Percentiles rank a stretch among this genome's conserved stretches.
phyloP scores from a whole-genome alignment of 2,329 filamentous ascomycete genomes.

The Xylariomycetidae sp. region DNA sequence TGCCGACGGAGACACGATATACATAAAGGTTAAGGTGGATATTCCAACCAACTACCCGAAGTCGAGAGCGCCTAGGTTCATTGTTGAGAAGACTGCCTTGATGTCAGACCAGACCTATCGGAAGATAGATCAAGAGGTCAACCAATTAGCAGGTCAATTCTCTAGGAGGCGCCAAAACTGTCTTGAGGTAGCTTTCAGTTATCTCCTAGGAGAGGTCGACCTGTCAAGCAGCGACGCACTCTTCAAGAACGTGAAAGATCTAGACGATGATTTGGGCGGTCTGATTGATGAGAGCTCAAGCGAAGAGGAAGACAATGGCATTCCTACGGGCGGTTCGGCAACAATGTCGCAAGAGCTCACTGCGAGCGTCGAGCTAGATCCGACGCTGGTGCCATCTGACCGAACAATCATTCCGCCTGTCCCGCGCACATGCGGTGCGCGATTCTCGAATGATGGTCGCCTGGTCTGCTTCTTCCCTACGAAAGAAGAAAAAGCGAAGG shows the following conservation, averaged over 20 bases:
- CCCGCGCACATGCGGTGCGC: slow-evolving; percentile 55
- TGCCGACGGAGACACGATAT: slow-evolving; percentile 49
- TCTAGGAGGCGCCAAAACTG: slow-evolving; percentile 56
- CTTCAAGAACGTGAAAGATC: slow-evolving; percentile 61
- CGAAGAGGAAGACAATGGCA: slow-evolving; percentile 66
- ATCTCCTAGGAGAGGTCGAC: slow-evolving; percentile 59
- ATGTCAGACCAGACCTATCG: slow-evolving; percentile 53
- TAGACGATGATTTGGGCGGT: slow-evolving; percentile 52
- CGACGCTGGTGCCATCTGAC: slow-evolving; percentile 46
- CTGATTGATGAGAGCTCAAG: slow-evolving; percentile 76
- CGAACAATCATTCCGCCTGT: slow-evolving; percentile 51
- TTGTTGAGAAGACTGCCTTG: slow-evolving; percentile 57
- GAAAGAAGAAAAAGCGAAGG: slow-evolving; percentile 56
- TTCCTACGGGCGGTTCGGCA: slow-evolving; percentile 47
- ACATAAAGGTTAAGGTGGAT: slow-evolving; percentile 57
- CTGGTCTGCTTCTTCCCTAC: slow-evolving; percentile 66
- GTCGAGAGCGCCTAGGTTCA: slow-evolving; percentile 52
- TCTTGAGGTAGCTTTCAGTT: slow-evolving; percentile 57
- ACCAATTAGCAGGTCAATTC: slow-evolving; percentile 52
- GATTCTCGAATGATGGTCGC: slow-evolving; percentile 58
- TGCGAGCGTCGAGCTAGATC: slow-evolving; percentile 49
- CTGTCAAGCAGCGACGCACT: slow-evolving; percentile 56
- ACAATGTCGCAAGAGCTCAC: slow-evolving; percentile 60
- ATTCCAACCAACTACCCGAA: slow-evolving; percentile 58
- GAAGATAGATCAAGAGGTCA: slow-evolving; percentile 50